Conservation (phyloP, 2,329 filamentous ascomycete species). For the Alternaria postmessia region DNA sequence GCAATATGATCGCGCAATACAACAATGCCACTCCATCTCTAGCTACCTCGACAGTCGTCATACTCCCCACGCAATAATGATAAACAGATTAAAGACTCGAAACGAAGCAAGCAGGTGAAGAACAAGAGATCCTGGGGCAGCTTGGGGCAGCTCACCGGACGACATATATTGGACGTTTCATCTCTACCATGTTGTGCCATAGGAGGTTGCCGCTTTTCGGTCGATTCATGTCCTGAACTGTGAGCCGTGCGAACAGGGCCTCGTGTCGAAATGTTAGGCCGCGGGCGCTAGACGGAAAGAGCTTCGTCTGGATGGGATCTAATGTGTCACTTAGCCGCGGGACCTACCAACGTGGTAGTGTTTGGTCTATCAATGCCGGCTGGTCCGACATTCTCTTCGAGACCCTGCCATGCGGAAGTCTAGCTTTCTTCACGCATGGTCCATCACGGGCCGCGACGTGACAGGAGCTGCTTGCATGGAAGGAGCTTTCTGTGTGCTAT, state of each 20-base stretch:
- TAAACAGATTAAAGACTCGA: neutral
- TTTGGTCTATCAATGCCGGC: neutral
- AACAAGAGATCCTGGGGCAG: neutral
- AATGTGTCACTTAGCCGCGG: neutral
- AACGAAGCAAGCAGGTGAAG: neutral
- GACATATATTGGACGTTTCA: conserved; percentile 5
- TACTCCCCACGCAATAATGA: conserved; percentile 2
- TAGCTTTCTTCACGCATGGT: neutral
- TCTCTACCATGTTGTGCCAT: neutral
- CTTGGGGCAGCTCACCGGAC: neutral
- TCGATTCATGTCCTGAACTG: neutral
- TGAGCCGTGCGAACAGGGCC: conserved; percentile 1
- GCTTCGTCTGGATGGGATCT: neutral
- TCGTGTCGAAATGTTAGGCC: neutral
- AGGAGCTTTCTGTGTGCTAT: neutral
- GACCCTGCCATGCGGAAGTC: neutral
- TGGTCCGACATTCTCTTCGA: neutral
- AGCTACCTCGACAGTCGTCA: conserved; percentile 25
- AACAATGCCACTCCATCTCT: conserved; percentile 29
- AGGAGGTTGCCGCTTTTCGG: neutral
- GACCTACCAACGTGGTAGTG: neutral
- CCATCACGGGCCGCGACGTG: neutral
- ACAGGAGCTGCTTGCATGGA: neutral
- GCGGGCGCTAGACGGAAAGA: neutral
- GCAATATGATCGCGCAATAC: conserved; percentile 26